phyloP scores from a whole-genome alignment of 2,329 filamentous ascomycete genomes.

The Microdochium bolleyi region DNA sequence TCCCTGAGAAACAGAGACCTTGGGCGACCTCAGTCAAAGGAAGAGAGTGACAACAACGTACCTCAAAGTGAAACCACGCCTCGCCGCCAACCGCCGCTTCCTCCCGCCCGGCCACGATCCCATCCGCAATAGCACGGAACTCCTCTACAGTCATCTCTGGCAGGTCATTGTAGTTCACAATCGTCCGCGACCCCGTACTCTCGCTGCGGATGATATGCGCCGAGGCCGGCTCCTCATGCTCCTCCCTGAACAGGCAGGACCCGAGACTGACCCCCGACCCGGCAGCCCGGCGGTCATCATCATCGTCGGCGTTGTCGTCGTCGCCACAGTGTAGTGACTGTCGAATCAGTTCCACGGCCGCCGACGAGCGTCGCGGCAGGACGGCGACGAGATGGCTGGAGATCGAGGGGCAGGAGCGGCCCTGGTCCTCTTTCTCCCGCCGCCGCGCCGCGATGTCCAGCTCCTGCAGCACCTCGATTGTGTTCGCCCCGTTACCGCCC shows the following conservation, averaged over 20 bases:
- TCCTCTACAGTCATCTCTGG: constrained; percentile 59
- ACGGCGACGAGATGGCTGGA: constrained; percentile 39
- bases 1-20: too few species aligned
- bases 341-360: constrained; percentile 42
- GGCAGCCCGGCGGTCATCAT: too few species aligned
- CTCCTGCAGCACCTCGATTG: constrained; percentile 62
- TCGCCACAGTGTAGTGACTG: constrained; percentile 35
- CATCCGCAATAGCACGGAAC: constrained; percentile 36
- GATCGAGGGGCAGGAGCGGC: constrained; percentile 9
- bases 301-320: too few species aligned
- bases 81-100: constrained; percentile 16
- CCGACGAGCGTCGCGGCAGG: constrained; percentile 45
- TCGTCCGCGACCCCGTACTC: constrained; percentile 53
- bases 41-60: constrained; percentile 15
- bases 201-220: constrained; percentile 62
- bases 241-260: constrained; percentile 52
- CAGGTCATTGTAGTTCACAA: constrained; percentile 62
- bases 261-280: constrained; percentile 33
- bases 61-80: constrained; percentile 68
- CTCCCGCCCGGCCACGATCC: constrained; percentile 6
- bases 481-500: constrained; percentile 68
- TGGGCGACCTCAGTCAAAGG: too few species aligned
- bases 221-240: constrained; percentile 49
- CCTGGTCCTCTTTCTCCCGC: too few species aligned
- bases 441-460: constrained; percentile 22